Conservation (phyloP, 176 grass and related monocot species). For the Areca catechu region DNA sequence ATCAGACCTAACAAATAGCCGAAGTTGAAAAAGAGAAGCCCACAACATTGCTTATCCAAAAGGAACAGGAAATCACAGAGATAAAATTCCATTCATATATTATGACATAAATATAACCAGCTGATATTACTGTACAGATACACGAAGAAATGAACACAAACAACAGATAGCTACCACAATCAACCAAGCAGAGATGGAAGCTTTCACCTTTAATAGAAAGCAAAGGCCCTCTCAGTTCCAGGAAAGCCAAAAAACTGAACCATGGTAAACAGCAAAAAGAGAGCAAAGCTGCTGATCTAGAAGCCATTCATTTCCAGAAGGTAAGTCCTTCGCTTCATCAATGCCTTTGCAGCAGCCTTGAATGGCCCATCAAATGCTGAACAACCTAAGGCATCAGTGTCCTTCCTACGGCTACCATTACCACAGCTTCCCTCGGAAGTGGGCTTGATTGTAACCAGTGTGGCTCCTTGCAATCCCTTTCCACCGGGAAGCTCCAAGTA, state of each 20-base stretch:
- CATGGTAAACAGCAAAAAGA: conserved; percentile 5
- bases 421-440: conserved; percentile 47
- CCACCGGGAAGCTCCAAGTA: conserved; percentile 76
- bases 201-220: conserved; percentile 18
- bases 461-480: conserved; percentile 67
- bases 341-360: conserved; percentile 53
- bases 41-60: conserved; percentile 4
- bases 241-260: conserved; percentile 9
- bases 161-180: conserved; percentile 17
- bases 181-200: conserved; percentile 16
- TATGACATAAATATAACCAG: conserved; percentile 32
- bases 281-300: conserved; percentile 23
- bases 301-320: conserved; percentile 96
- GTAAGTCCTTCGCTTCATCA: conserved; percentile 81
- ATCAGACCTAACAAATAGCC: no score
- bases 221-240: not conserved
- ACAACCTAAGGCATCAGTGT: conserved; percentile 50
- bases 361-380: conserved; percentile 66
- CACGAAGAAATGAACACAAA: conserved; percentile 8
- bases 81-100: conserved; percentile 12
- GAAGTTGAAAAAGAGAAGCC: not conserved
- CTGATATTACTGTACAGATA: conserved; percentile 40
- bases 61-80: conserved; percentile 2
- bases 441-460: conserved; percentile 71
- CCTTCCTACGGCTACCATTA: conserved; percentile 37